phyloP scores from a whole-genome alignment of 306 rosid genomes.

The Mimosa bimucronata region DNA sequence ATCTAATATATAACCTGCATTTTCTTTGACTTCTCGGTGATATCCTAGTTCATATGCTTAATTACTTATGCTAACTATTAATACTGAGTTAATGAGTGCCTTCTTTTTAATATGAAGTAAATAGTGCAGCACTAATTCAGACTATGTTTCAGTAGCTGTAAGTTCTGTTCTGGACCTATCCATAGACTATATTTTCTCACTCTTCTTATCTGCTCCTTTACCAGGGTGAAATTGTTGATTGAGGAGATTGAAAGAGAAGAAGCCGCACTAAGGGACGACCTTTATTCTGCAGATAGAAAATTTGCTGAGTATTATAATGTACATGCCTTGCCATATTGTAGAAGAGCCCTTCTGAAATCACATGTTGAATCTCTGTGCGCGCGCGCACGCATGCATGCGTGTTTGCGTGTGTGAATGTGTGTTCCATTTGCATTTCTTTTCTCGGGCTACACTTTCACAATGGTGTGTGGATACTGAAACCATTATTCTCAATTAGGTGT shows the following conservation, averaged over 20 bases:
- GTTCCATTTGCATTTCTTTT: constrained; percentile 30
- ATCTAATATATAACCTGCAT: background rate
- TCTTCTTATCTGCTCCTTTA: constrained; percentile 37
- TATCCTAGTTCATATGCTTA: constrained; percentile 26
- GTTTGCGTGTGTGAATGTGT: background rate
- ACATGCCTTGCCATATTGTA: constrained; percentile 36
- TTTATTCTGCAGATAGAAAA: constrained; percentile 84
- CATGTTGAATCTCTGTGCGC: background rate
- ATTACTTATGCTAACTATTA: constrained; percentile 15
- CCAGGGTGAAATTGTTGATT: constrained; percentile 83
- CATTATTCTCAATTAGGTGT: constrained; percentile 59
- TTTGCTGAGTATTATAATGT: constrained; percentile 90
- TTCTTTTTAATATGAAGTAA: constrained; percentile 30
- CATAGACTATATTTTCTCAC: constrained; percentile 24
- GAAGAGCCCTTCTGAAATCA: constrained; percentile 20
- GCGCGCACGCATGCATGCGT: background rate
- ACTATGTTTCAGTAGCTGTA: constrained; percentile 25
- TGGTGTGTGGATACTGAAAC: constrained; percentile 19
- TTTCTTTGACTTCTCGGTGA: constrained; percentile 29
- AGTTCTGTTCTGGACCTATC: constrained; percentile 24
- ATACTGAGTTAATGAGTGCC: constrained; percentile 14
- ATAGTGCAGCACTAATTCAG: background rate
- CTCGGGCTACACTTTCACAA: constrained; percentile 3
- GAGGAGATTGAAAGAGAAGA: constrained; percentile 94
- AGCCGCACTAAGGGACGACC: constrained; percentile 79